Base-by-base conservation (phyloP, 768 basidiomycete species). In the Pholiota microspora region DNA sequence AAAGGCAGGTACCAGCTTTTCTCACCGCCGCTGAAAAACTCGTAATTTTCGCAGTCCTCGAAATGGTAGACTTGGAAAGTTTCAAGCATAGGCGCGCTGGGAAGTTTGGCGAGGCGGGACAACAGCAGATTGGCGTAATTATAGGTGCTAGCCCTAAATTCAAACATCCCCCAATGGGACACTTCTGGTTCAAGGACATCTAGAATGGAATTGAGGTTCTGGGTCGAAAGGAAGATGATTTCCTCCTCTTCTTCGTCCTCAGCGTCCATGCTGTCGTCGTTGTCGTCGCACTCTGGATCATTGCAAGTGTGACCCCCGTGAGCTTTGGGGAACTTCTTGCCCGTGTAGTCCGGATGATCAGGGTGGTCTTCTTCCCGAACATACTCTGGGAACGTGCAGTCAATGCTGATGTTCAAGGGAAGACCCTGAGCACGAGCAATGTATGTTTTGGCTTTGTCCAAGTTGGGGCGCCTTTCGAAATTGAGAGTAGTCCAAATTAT, bases 21-120 rank as follows among this genome's bases (percentile, higher is more conserved):
- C 44, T 81, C 71, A 16, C 73, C 68, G 15, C 69, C 65, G 3
- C 58, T 55, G 69, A 84, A 81, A 4, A 52, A 53, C 2, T 71
- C 73, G 32, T 68, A 67, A 32, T 71, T 68, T 3, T 80, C 77
- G 53, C 67, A 71, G 6, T 82, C 78, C 24, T 83, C 81, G 64
- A 81, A 74, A 64, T 83, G 77, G 57, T 79, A 79, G n/a, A 89
- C 67, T 48, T 77, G 70, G 16, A 89, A 70, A 2, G 64, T 67
- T 55, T 82, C 77, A 25, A 89, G 80, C 27, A 77, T 61, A 5
- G 84, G 77, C 13, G 88, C 86, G 2, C 70, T 61, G 1, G 77
- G 66, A 45, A 76, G 71, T 36, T 66, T 58, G 8, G 79, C 72
- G 34, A 84, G 68, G 0, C 73, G 67, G 4, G 62, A 61, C 31